Percentiles rank a stretch among this genome's conserved stretches.
Evolutionary conservation across 345 rosid genomes (phyloP).

Genomic region (Raphanus sativus): DNA sequence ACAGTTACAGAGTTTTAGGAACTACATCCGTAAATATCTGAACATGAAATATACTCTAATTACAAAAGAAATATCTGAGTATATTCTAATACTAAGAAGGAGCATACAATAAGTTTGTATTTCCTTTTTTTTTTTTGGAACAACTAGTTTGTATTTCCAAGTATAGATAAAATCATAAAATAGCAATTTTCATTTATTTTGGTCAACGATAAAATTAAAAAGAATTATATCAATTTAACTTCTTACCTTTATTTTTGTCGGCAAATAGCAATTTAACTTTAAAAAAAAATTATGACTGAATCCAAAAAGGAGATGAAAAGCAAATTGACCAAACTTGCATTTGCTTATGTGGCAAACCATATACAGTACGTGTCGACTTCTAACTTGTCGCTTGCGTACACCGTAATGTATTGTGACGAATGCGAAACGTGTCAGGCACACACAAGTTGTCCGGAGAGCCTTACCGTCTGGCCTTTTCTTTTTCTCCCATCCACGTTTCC

Average conservation of each 20-base stretch:
- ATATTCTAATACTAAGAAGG: no score
- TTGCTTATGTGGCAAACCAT: not conserved
- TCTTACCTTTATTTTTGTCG: not conserved
- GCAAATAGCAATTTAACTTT: not conserved
- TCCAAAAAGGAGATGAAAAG: not conserved
- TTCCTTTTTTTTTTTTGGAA: no score
- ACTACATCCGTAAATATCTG: no score
- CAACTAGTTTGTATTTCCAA: not conserved
- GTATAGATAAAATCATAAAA: not conserved
- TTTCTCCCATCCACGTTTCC: not conserved
- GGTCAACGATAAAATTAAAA: not conserved
- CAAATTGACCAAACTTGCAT: not conserved
- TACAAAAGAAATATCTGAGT: no score
- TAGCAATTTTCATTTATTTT: not conserved
- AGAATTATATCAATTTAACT: not conserved
- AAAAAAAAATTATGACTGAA: not conserved
- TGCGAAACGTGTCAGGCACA: constrained; percentile 37
- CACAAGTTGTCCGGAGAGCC: not conserved
- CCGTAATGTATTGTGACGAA: constrained; percentile 12
- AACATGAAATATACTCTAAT: no score
- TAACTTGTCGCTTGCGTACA: not conserved
- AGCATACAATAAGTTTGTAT: no score
- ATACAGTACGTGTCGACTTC: constrained; percentile 2
- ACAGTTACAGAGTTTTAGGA: no score
- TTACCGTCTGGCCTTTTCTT: not conserved